phyloP scores from a whole-genome alignment of 2,329 filamentous ascomycete genomes.

The Colletotrichum sp. region DNA sequence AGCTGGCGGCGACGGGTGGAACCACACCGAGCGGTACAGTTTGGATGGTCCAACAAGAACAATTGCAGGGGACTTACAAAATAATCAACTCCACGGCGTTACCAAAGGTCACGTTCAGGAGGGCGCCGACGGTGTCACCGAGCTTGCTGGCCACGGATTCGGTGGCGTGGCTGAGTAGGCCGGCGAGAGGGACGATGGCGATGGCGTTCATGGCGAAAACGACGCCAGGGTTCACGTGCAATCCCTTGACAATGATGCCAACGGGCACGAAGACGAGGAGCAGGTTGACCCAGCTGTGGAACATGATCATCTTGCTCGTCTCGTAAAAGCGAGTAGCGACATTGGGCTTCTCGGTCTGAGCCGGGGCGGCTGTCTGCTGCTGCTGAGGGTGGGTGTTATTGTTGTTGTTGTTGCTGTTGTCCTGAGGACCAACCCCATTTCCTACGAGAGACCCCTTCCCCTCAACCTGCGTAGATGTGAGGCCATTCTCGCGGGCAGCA shows the following conservation, averaged over 20 bases:
- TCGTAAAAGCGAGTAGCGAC: slow-evolving; percentile 17
- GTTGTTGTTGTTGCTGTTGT: background rate
- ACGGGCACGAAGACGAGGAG: slow-evolving; percentile 80
- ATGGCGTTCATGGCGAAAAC: slow-evolving; percentile 78
- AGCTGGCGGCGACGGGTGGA: background rate
- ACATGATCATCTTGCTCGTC: slow-evolving; percentile 55
- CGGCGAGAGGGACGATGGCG: slow-evolving; percentile 77
- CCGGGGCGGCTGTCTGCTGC: background rate
- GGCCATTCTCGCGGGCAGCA: background rate
- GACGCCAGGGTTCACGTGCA: slow-evolving; percentile 57
- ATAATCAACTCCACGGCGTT: slow-evolving; percentile 84
- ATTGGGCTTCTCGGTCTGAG: background rate
- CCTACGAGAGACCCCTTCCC: slow-evolving; percentile 63
- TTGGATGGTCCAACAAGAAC: background rate
- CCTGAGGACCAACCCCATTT: slow-evolving; percentile 23
- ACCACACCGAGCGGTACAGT: background rate
- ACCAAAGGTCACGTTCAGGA: slow-evolving; percentile 80
- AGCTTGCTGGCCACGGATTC: slow-evolving; percentile 76
- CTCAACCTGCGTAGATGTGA: slow-evolving; percentile 54
- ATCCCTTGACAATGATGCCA: slow-evolving; percentile 69
- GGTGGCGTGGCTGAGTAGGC: slow-evolving; percentile 74
- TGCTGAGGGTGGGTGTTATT: slow-evolving; percentile 18
- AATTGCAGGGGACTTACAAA: slow-evolving; percentile 53
- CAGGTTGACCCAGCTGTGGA: slow-evolving; percentile 80
- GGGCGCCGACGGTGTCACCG: slow-evolving; percentile 74